Conservation (phyloP, 441 rosid genomes). For the Hura crepitans region DNA sequence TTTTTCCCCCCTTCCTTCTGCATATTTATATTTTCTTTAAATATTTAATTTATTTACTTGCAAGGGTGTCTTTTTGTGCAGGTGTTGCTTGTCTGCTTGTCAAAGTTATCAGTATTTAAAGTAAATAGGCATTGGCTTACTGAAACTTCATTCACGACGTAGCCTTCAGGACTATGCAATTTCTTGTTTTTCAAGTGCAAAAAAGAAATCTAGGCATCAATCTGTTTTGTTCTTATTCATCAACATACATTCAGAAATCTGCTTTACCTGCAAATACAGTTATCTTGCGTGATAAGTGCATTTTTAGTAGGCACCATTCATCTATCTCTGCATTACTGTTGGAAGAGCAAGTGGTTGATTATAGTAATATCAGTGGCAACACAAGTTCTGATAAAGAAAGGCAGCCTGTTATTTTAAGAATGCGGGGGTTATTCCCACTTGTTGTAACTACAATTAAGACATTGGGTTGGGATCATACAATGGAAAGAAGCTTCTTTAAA, state of each 20-base stretch:
- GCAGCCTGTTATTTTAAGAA: slow-evolving; percentile 6
- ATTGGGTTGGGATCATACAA: slow-evolving; percentile 38
- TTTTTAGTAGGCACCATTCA: slow-evolving; percentile 23
- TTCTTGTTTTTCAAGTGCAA: slow-evolving; percentile 2
- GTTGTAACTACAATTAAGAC: slow-evolving; percentile 41
- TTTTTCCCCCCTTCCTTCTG: no score
- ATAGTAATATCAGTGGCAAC: slow-evolving; percentile 14
- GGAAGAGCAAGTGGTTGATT: slow-evolving; percentile 35
- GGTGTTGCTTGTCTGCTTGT: no score
- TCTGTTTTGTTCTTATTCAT: slow-evolving; percentile 28
- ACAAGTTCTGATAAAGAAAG: slow-evolving; percentile 11
- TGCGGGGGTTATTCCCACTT: slow-evolving; percentile 27
- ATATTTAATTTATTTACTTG: no score
- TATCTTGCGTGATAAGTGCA: slow-evolving; percentile 10
- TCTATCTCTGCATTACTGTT: slow-evolving; percentile 33
- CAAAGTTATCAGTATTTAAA: no score
- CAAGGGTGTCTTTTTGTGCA: no score
- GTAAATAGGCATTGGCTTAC: background rate
- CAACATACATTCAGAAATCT: slow-evolving; percentile 19
- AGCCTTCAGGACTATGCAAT: slow-evolving; percentile 13
- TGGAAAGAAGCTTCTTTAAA: slow-evolving; percentile 25
- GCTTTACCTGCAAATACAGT: slow-evolving; percentile 19
- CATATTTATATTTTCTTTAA: no score
- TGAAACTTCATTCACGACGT: background rate
- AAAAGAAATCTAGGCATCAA: slow-evolving; percentile 22